Evolutionary conservation across 352 stramenopile species (phyloP).

Genomic region (Phytophthora kernoviae): DNA sequence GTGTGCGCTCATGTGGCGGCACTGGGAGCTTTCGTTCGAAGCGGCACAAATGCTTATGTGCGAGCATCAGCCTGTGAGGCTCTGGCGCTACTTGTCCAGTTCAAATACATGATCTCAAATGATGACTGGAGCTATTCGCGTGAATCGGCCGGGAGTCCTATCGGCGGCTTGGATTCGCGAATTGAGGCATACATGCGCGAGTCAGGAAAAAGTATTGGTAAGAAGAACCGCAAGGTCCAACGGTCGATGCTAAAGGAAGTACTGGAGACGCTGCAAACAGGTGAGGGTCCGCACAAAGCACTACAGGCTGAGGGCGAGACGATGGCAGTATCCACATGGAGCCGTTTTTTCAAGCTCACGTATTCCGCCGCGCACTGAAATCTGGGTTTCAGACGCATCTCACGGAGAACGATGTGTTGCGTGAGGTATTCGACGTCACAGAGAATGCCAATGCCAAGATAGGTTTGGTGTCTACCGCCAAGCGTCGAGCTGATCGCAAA

Average conservation of each 20-base stretch:
- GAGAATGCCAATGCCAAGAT: constrained; percentile 53
- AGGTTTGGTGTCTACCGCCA: constrained; percentile 51
- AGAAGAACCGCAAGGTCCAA: constrained; percentile 73
- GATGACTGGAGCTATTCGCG: constrained; percentile 52
- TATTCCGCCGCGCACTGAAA: constrained; percentile 56
- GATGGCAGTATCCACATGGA: constrained; percentile 60
- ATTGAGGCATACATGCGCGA: constrained; percentile 68
- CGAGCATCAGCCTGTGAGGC: constrained; percentile 58
- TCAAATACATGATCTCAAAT: constrained; percentile 51
- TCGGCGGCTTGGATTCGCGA: constrained; percentile 54
- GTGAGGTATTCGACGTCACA: constrained; percentile 65
- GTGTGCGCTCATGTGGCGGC: constrained; percentile 58
- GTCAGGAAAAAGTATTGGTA: constrained; percentile 70
- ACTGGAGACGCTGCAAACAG: constrained; percentile 59
- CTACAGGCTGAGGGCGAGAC: constrained; percentile 60
- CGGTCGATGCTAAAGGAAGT: constrained; percentile 74
- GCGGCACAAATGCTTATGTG: constrained; percentile 45
- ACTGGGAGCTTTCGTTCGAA: constrained; percentile 55
- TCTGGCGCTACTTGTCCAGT: constrained; percentile 63
- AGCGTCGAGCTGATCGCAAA: constrained; percentile 52
- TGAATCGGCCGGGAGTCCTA: constrained; percentile 42
- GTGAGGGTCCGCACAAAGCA: constrained; percentile 59
- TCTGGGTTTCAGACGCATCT: constrained; percentile 68
- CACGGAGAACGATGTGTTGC: constrained; percentile 59
- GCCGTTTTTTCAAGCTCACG: constrained; percentile 70